Evolutionary conservation across 108 stramenopile genomes (phyloP).

Genomic region (Nitzschia palea): DNA sequence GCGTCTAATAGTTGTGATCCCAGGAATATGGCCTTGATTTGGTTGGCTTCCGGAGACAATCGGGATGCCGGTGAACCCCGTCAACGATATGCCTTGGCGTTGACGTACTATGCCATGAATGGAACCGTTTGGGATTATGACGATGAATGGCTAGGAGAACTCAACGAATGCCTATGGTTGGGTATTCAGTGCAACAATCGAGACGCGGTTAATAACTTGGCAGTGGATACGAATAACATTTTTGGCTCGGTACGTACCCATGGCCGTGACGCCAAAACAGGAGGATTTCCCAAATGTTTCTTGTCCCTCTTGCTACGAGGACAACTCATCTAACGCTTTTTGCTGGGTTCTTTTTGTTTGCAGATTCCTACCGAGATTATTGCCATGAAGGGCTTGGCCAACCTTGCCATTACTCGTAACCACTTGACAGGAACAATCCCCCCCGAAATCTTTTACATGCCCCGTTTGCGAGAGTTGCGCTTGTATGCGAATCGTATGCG

Average conservation of each 20-base stretch:
- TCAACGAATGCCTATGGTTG: constrained; percentile 56
- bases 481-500: constrained; percentile 52
- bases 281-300: too few species aligned
- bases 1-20: constrained; percentile 33
- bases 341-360: neutral
- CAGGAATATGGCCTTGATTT: constrained; percentile 44
- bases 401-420: constrained; percentile 50
- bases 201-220: constrained; percentile 36
- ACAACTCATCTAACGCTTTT: too few species aligned
- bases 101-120: constrained; percentile 38
- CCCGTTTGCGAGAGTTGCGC: constrained; percentile 48
- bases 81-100: constrained; percentile 37
- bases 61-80: constrained; percentile 47
- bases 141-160: constrained; percentile 41
- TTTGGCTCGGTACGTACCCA: constrained; percentile 35
- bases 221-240: constrained; percentile 51
- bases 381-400: constrained; percentile 29
- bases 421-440: constrained; percentile 72
- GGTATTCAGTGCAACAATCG: constrained; percentile 52
- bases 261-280: neutral
- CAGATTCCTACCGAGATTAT: constrained; percentile 61
- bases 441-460: constrained; percentile 39
- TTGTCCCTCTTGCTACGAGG: too few species aligned
- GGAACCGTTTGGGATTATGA: constrained; percentile 56
- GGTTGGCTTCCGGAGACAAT: constrained; percentile 46